Evolutionary conservation across 2,329 filamentous ascomycete species (phyloP), one percentile per base, ranked within the genome.

Genomic region (Venturia effusa): DNA sequence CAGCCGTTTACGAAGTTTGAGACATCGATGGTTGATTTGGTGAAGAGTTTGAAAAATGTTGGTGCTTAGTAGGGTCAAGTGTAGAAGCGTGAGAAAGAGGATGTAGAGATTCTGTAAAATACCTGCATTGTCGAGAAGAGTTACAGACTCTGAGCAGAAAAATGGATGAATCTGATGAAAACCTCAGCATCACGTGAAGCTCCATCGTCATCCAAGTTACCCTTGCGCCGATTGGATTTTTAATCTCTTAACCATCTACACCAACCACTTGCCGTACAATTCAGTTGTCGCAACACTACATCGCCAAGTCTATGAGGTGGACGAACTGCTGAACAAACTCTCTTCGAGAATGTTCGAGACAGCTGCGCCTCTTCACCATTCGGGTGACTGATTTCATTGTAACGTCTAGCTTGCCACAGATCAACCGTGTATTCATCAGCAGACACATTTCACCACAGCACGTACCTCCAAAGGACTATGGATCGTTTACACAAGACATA

Each of bases 21-120:
- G 70, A 75, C 84, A 70, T 82, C 79, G 61, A 80, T 89, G 63
- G 73, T 78, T 24, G 87, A 88, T 73, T 82, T 84, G 6, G 83
- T 88, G 22, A 83, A 83, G 74, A 86, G 83, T 39, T 73, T 91
- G 69, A 80, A 88, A 71, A 76, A 74, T 43, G 79, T 81, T 57
- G 80, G 80, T 22, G 48, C 48, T 30, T 63, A 43, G 37, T n/a
- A n/a, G n/a, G n/a, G n/a, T n/a, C n/a, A n/a, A n/a, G n/a, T n/a
- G n/a, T n/a, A n/a, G n/a, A n/a, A n/a, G n/a, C n/a, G n/a, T n/a
- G n/a, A n/a, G n/a, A n/a, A n/a, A n/a, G n/a, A n/a, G n/a, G n/a
- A n/a, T n/a, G n/a, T n/a, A n/a, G n/a, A n/a, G n/a, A n/a, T n/a
- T n/a, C n/a, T n/a, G n/a, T n/a, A n/a, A n/a, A n/a, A n/a, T n/a